A percentile compares a stretch with the other conserved stretches of the same genome.
Evolutionary conservation across 192 early-diverging fungal species (phyloP).

Genomic region (Coemansia sp.): DNA sequence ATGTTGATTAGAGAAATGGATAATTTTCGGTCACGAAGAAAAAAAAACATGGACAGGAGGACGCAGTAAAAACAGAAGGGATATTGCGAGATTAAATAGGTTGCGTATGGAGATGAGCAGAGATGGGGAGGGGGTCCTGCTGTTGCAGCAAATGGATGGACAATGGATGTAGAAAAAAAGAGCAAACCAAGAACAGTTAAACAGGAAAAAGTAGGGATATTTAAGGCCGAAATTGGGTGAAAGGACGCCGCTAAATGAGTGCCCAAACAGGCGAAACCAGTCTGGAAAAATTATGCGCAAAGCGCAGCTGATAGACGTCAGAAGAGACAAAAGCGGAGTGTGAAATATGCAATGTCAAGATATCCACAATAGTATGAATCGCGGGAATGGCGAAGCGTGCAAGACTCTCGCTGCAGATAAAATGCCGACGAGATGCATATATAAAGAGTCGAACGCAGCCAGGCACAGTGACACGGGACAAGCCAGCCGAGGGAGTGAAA

Average conservation of each 20-base stretch:
- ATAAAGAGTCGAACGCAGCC: neutral
- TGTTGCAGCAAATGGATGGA: neutral
- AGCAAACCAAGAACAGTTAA: neutral
- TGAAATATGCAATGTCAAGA: conserved; percentile 5
- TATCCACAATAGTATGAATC: conserved; percentile 16
- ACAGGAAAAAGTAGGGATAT: conserved; percentile 5
- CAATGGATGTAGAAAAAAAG: conserved; percentile 2
- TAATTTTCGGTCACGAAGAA: neutral
- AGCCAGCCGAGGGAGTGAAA: neutral
- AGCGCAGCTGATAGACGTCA: conserved; percentile 5
- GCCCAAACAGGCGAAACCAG: neutral
- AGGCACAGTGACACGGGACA: neutral
- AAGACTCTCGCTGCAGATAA: conserved; percentile 11
- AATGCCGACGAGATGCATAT: neutral
- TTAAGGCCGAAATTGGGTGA: neutral
- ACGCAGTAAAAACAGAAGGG: neutral
- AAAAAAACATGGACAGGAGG: neutral
- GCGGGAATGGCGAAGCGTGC: conserved; percentile 12
- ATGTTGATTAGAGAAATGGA: neutral
- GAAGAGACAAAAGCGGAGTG: conserved; percentile 8
- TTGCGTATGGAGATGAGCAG: neutral
- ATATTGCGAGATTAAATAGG: conserved; percentile 2
- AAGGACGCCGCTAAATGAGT: neutral
- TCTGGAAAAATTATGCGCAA: conserved; percentile 12
- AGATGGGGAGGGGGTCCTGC: neutral